Evolutionary conservation across 371 early-diverging fungal genomes (phyloP), one percentile per base, ranked within the genome.

Genomic region (Basidiobolus meristosporus): DNA sequence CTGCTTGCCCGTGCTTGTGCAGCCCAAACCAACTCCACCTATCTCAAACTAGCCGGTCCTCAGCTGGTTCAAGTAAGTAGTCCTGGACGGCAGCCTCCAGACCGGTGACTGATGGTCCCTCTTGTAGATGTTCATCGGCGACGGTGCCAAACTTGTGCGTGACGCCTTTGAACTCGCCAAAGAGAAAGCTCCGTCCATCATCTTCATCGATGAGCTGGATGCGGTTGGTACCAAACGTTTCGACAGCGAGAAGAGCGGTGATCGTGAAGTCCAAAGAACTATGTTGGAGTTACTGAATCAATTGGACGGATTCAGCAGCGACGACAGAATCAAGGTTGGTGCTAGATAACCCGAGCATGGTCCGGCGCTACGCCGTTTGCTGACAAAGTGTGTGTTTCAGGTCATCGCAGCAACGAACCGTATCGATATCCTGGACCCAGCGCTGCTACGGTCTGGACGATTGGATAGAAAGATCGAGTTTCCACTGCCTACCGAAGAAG

Each of bases 351-450:
- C 14, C 16, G 17, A 10, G 17, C 7, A 15, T 32, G 22, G 15
- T 6, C 23, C 22, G 7, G 10, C 31, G 19, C 33, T 36, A 16
- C 17, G 44, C 21, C 7, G 19, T 32, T 18, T 42, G 28, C 12
- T 44, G 10, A 26, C 23, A 14, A 22, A 31, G 40, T 41, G 14
- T 19, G 29, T n/a, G 29, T 23, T 33, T 11, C 43, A 77, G 76
- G 77, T 99, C 16, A 99, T 99, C 70, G 99, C 98, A n/a, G 99
- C 99, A 18, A 99, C 99, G 29, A 99, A 99, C 62, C 88, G 99
- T 56, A 91, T 98, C 36, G 99, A 99, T 70, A 99, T 96, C 54
- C 63, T 99, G 31, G 99, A 99, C 60, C 99, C 99, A 32, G 99
- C 99, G 14, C 72, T 99, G 45, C 64, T 99, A 19, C 83, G 99